A percentile compares a stretch with the other conserved stretches of the same genome.
phyloP scores from a whole-genome alignment of 805 yeast genomes.

The Starmerella stellata region DNA sequence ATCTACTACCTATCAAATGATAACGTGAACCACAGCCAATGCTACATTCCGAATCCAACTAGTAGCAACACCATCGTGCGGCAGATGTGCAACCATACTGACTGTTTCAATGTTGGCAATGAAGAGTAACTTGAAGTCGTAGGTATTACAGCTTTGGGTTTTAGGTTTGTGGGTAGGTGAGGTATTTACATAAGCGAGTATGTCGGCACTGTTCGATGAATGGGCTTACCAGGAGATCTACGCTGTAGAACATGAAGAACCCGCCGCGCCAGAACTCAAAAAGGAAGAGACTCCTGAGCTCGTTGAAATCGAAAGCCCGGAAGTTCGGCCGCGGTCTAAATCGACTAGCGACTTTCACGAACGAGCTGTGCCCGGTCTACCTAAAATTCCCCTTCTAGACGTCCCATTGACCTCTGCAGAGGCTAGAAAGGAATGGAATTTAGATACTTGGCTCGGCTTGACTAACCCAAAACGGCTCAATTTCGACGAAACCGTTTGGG shows the following conservation, averaged over 20 bases:
- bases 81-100: no score
- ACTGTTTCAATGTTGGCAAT: no score
- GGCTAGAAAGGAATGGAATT: not conserved
- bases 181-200: conserved; percentile 1
- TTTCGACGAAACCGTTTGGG: conserved; percentile 9
- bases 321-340: conserved; percentile 12
- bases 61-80: no score
- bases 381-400: not conserved
- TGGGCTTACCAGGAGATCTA: conserved; percentile 21
- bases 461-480: conserved; percentile 4
- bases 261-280: conserved; percentile 7
- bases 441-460: conserved; percentile 9
- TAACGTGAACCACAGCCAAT: no score
- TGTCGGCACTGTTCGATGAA: conserved; percentile 20
- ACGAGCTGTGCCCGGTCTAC: no score
- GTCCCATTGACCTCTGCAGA: not conserved
- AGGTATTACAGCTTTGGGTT: no score
- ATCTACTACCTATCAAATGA: no score
- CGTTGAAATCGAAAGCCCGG: conserved; percentile 8
- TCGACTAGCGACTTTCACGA: conserved; percentile 1
- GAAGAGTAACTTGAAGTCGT: no score
- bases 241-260: conserved; percentile 4
- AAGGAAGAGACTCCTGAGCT: conserved; percentile 12
- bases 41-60: no score
- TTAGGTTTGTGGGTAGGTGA: no score